Percentiles rank a stretch among this genome's conserved stretches.
Evolutionary conservation across 257 asterid genomes (phyloP).

Genomic region (Marsdenia floribunda): DNA sequence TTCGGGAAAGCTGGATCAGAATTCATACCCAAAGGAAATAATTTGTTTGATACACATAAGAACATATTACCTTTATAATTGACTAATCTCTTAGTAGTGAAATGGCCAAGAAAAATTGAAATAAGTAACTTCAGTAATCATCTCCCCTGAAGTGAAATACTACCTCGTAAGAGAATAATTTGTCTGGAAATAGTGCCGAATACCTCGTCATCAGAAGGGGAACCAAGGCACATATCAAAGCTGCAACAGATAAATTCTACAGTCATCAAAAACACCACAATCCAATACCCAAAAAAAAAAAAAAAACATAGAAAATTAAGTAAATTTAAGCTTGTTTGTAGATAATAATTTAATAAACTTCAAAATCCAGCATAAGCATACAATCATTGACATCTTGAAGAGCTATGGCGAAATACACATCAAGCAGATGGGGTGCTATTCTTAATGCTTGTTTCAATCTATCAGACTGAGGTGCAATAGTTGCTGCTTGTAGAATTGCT

Average conservation of each 20-base stretch:
- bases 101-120: neutral
- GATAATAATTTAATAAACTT: constrained; percentile 12
- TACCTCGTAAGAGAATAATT: constrained; percentile 72
- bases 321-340: neutral
- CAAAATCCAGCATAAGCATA: constrained; percentile 35
- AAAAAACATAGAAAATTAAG: neutral
- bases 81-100: neutral
- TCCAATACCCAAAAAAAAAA: neutral
- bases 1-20: neutral
- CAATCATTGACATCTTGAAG: constrained; percentile 65
- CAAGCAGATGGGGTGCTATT: constrained; percentile 74
- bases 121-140: neutral
- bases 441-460: constrained; percentile 73
- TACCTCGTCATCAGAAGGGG: constrained; percentile 80
- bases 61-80: neutral
- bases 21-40: neutral
- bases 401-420: constrained; percentile 62
- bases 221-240: constrained; percentile 74
- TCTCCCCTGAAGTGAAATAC: neutral
- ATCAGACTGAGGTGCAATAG: constrained; percentile 57
- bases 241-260: constrained; percentile 28
- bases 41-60: neutral
- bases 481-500: constrained; percentile 64
- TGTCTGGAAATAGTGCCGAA: constrained; percentile 82
- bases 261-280: neutral